Evolutionary conservation across 177 flowering plant genomes (phyloP).

Genomic region (Vitis hybrid): DNA sequence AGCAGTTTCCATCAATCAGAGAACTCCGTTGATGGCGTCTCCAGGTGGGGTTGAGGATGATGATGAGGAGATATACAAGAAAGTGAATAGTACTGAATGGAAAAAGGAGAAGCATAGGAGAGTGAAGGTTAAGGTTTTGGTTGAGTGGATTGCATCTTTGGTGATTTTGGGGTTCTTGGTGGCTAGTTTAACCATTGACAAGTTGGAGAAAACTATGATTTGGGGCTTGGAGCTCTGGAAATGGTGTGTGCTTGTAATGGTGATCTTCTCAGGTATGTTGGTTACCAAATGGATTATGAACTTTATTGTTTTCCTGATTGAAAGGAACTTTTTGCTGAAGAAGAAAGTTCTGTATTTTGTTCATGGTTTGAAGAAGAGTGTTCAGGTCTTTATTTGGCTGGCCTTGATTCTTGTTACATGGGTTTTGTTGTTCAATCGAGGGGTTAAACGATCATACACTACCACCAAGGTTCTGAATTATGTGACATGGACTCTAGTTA

Average conservation of each 20-base stretch:
- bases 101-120: constrained; percentile 26
- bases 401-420: constrained; percentile 51
- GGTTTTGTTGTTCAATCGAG: constrained; percentile 43
- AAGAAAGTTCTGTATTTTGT: constrained; percentile 66
- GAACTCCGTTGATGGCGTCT: constrained; percentile 39
- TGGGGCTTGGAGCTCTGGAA: constrained; percentile 65
- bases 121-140: constrained; percentile 24
- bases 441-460: constrained; percentile 29
- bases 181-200: constrained; percentile 34
- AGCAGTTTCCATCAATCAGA: constrained; percentile 32
- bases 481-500: constrained; percentile 46
- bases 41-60: constrained; percentile 29
- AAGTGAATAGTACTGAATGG: constrained; percentile 20
- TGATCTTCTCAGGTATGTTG: constrained; percentile 50
- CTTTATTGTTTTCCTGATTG: constrained; percentile 54
- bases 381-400: constrained; percentile 56
- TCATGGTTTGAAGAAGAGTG: constrained; percentile 57
- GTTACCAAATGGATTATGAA: constrained; percentile 48
- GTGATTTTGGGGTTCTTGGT: constrained; percentile 32
- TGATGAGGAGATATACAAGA: constrained; percentile 36
- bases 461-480: constrained; percentile 25
- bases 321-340: constrained; percentile 52
- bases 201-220: constrained; percentile 17
- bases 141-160: constrained; percentile 39
- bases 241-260: constrained; percentile 61